phyloP scores from a whole-genome alignment of 495 filamentous ascomycete genomes.

The Pyrenopolyporus hunteri region DNA sequence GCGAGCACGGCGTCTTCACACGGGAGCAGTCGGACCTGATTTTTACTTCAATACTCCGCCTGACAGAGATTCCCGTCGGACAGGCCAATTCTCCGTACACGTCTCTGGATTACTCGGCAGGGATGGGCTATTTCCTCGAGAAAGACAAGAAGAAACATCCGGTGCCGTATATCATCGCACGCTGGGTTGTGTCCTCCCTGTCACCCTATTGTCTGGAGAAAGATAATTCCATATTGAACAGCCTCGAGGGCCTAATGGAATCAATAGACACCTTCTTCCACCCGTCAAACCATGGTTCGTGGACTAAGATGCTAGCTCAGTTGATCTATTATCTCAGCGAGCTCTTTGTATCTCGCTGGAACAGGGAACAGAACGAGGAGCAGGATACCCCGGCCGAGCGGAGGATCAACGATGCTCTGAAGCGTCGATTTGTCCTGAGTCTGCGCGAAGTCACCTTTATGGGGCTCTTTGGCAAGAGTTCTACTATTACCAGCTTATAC shows the following conservation, averaged over 20 bases:
- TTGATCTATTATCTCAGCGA: slow-evolving; percentile 92
- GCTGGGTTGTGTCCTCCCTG: slow-evolving; percentile 93
- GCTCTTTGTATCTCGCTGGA: slow-evolving; percentile 98
- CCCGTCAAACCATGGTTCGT: slow-evolving; percentile 90
- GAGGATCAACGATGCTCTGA: slow-evolving; percentile 77
- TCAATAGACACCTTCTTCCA: slow-evolving; percentile 99
- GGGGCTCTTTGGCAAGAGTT: slow-evolving; percentile 96
- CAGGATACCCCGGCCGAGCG: slow-evolving; percentile 82
- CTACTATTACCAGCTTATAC: slow-evolving; percentile 86
- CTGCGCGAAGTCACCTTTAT: slow-evolving; percentile 94
- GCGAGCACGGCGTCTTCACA: slow-evolving; percentile 87
- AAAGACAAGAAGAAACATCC: slow-evolving; percentile 93
- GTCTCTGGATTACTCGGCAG: slow-evolving; percentile 80
- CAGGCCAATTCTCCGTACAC: slow-evolving; percentile 94
- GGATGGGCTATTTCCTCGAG: slow-evolving; percentile 82
- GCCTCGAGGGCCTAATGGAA: slow-evolving; percentile 91
- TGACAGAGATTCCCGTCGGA: slow-evolving; percentile 96
- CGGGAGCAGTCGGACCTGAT: slow-evolving; percentile 90
- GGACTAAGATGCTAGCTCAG: slow-evolving; percentile 90
- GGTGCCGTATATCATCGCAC: slow-evolving; percentile 86
- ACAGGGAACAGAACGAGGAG: slow-evolving; percentile 90
- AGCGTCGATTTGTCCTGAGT: slow-evolving; percentile 88
- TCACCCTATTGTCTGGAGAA: slow-evolving; percentile 82
- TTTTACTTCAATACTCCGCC: slow-evolving; percentile 86
- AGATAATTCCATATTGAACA: slow-evolving; percentile 79